Percentiles rank a stretch among this genome's conserved stretches.
These are phyloP conservation scores for Blakeslea trispora DNA, from an alignment of 371 early-diverging fungal species.

Conservation along the genomic window DNA sequence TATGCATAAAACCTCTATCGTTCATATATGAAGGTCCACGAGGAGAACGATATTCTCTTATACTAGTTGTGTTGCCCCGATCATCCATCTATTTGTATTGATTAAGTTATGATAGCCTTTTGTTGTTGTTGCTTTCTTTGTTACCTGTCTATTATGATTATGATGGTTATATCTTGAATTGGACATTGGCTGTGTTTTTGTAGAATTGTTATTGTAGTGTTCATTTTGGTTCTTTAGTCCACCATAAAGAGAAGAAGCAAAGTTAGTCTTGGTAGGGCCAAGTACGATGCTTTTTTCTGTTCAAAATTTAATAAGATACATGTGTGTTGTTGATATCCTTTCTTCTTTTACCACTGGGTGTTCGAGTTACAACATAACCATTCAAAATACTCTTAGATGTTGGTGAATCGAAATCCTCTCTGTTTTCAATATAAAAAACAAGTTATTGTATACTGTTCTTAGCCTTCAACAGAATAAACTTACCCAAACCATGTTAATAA, in stretches of 20 bases:
- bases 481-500: slow-evolving; percentile 56
- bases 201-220: slow-evolving; percentile 3
- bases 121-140: background rate
- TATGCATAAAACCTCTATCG: slow-evolving; percentile 35
- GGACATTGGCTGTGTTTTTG: slow-evolving; percentile 14
- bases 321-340: too few relatives aligned
- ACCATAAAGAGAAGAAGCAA: slow-evolving; percentile 56
- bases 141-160: slow-evolving; percentile 21
- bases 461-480: too few relatives aligned
- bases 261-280: slow-evolving; percentile 61
- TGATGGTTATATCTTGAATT: slow-evolving; percentile 18
- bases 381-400: slow-evolving; percentile 40
- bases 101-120: too few relatives aligned
- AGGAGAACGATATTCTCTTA: slow-evolving; percentile 24
- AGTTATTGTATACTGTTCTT: too few relatives aligned
- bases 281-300: slow-evolving; percentile 57
- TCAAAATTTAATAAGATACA: background rate
- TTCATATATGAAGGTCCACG: slow-evolving; percentile 31
- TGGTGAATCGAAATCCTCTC: slow-evolving; percentile 41
- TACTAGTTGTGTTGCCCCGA: slow-evolving; percentile 8
- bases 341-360: slow-evolving; percentile 11
- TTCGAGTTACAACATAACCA: slow-evolving; percentile 36
- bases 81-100: slow-evolving; percentile 14
- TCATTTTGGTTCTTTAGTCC: slow-evolving; percentile 56
- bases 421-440: too few relatives aligned